phyloP scores from a whole-genome alignment of 2,329 filamentous ascomycete genomes.

The Neonectria magnoliae region DNA sequence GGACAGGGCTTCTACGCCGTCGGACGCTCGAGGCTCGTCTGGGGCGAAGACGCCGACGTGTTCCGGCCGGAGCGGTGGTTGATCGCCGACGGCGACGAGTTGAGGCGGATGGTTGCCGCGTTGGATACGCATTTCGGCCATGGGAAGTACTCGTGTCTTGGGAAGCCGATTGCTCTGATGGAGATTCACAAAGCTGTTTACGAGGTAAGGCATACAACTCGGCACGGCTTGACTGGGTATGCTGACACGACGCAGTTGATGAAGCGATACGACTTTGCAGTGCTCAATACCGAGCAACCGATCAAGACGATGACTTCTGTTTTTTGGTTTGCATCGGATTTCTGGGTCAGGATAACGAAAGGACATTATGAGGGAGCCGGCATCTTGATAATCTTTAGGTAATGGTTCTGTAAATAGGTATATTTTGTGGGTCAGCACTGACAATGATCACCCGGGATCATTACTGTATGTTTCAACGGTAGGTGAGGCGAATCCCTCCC shows the following conservation, averaged over 20 bases:
- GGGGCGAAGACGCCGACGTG: constrained; percentile 61
- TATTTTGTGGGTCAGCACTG: not conserved
- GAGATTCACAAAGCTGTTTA: constrained; percentile 60
- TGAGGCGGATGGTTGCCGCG: constrained; percentile 49
- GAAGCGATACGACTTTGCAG: constrained; percentile 47
- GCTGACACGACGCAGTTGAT: constrained; percentile 37
- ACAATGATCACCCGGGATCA: not conserved
- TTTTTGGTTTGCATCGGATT: constrained; percentile 49
- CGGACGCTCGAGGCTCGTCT: constrained; percentile 58
- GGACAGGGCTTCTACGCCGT: constrained; percentile 66
- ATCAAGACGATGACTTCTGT: constrained; percentile 48
- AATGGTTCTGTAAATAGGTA: not conserved
- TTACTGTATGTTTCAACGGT: not conserved
- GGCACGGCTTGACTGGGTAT: not conserved
- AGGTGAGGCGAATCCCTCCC: not conserved
- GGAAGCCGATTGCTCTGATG: constrained; percentile 58
- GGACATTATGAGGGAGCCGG: constrained; percentile 8
- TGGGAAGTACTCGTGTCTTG: constrained; percentile 58
- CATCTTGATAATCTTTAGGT: not conserved
- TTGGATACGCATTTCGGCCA: constrained; percentile 57
- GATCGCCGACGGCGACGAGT: constrained; percentile 44
- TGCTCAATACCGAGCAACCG: constrained; percentile 46
- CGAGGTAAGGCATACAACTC: constrained; percentile 50
- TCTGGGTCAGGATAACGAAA: constrained; percentile 47
- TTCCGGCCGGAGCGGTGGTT: constrained; percentile 67